Base-by-base conservation (phyloP, 2,329 filamentous ascomycete genomes). In the Emmonsiellopsis sp. region DNA sequence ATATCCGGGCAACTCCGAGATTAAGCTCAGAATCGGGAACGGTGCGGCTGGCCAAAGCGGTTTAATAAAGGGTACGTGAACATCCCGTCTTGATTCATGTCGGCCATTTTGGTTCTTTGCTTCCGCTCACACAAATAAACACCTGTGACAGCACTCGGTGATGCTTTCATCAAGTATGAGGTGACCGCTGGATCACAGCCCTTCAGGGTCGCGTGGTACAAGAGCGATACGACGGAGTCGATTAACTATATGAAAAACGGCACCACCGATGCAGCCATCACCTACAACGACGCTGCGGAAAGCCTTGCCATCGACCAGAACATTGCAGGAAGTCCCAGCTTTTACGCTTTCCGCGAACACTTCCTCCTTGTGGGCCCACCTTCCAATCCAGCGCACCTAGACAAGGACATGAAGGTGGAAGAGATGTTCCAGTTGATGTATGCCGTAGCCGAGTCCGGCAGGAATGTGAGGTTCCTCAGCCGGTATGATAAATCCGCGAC, bases 401-500 rank as follows among this genome's bases (percentile, higher is more conserved):
- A 17, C 40, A 42, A 27, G 3, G 3, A 27, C 5, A 27, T 27
- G 21, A 6, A 10, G n/a, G 40, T 14, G 9, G 7, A 42, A 14
- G 40, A 27, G 21, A 27, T 27, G 21, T 27, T 27, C 5, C 21
- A 27, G 5, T 27, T 27, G 21, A 27, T 27, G 21, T 27, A 27
- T 27, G 3, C 21, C 21, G 21, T 5, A 27, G 21, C 21, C 21
- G 21, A 27, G 21, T 27, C 21, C 21, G 21, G 21, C 21, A 27
- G 21, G 21, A 27, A 27, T 27, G 68, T 74, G 2, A 67, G 71
- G 11, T 77, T 76, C 52, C 60, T 76, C 9, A 71, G 63, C 33
- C 68, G 75, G 1, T 77, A 68, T 49, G 75, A 77, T 56, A 77
- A 77, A 59, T 76, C 73, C 2, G 74, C 75, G 0, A 76, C 73